Evolutionary conservation across 371 early-diverging fungal species (phyloP).

Genomic region (Apophysomyces variabilis): DNA sequence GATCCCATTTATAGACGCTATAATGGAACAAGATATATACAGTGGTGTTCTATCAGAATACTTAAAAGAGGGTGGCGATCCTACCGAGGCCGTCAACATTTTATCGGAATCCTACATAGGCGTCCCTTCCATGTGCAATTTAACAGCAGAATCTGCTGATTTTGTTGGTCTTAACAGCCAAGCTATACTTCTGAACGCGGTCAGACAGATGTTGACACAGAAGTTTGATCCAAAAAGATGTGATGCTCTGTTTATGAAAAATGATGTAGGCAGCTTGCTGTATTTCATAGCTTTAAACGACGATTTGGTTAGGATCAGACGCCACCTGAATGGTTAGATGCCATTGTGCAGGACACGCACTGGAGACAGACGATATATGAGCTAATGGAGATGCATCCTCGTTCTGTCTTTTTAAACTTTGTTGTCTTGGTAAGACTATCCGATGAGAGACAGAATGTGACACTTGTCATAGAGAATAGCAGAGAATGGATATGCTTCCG

Average conservation of each 20-base stretch:
- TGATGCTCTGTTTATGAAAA: conserved; percentile 52
- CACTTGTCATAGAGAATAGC: conserved; percentile 51
- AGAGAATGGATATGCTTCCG: conserved; percentile 68
- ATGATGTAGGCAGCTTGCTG: conserved; percentile 29
- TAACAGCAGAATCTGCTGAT: conserved; percentile 48
- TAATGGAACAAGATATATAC: conserved; percentile 65
- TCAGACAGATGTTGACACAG: conserved; percentile 59
- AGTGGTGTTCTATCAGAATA: conserved; percentile 50
- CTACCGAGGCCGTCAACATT: conserved; percentile 64
- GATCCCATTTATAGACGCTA: conserved; percentile 48
- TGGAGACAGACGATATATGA: conserved; percentile 73
- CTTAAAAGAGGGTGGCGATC: conserved; percentile 62
- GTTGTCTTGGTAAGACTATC: conserved; percentile 56
- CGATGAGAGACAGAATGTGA: neutral
- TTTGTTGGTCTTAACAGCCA: conserved; percentile 51
- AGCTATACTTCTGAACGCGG: conserved; percentile 52
- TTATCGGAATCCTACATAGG: conserved; percentile 71
- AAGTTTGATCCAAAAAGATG: conserved; percentile 63
- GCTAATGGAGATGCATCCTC: conserved; percentile 62
- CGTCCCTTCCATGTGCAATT: conserved; percentile 69
- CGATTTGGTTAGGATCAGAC: conserved; percentile 16
- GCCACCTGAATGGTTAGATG: conserved; percentile 53
- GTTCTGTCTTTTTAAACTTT: conserved; percentile 62
- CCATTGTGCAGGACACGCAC: conserved; percentile 56
- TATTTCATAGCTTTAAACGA: neutral